These are phyloP conservation scores for Fusarium marasasianum DNA, from an alignment of 2,329 filamentous ascomycete species.

Conservation along the genomic window DNA sequence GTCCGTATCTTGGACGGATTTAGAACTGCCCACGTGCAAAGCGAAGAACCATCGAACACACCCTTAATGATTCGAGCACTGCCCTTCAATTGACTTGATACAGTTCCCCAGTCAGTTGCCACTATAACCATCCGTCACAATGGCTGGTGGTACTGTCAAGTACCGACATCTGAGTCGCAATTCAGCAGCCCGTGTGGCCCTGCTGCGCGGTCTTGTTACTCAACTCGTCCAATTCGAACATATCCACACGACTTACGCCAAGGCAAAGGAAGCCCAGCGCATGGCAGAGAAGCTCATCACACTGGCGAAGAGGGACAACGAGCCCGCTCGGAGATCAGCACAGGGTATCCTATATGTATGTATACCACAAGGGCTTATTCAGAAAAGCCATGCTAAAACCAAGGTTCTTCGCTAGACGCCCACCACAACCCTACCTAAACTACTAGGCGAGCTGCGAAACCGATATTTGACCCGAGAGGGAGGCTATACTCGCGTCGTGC, in stretches of 20 bases:
- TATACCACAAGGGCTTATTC: constrained; percentile 24
- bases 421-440: constrained; percentile 78
- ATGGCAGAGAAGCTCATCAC: constrained; percentile 95
- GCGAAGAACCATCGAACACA: constrained; percentile 2
- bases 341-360: constrained; percentile 85
- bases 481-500: constrained; percentile 93
- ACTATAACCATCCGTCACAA: constrained; percentile 50
- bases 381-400: constrained; percentile 14
- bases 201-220: constrained; percentile 95
- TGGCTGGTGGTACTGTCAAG: constrained; percentile 88
- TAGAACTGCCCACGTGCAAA: constrained; percentile 20
- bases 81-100: neutral
- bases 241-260: constrained; percentile 93
- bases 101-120: neutral
- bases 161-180: constrained; percentile 88
- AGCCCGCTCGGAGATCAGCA: constrained; percentile 79
- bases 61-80: neutral
- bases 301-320: constrained; percentile 90
- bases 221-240: constrained; percentile 93
- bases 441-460: constrained; percentile 83
- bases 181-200: constrained; percentile 87
- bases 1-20: constrained; percentile 2
- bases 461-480: constrained; percentile 84
- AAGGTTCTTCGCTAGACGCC: constrained; percentile 63
- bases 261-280: constrained; percentile 96